Base-by-base conservation (phyloP, 2,329 filamentous ascomycete species). In the Drechslerella coelobrocha region DNA sequence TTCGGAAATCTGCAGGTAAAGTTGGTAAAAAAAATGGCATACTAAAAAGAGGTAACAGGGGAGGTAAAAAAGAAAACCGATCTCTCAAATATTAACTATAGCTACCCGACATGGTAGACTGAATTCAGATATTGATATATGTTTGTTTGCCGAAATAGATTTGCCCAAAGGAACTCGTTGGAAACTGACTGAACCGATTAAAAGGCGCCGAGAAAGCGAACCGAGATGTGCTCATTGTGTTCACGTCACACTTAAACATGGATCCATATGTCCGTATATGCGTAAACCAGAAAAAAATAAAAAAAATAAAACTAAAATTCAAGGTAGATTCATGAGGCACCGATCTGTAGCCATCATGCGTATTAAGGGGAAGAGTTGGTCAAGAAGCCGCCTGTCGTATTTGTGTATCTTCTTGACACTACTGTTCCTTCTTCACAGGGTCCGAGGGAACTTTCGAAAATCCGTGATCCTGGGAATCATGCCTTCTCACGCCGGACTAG, bases 401-500 rank as follows among this genome's bases (percentile, higher is more conserved):
- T 14, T 14, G 41, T n/a, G 12, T 51, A 39, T 41, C 50, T 61
- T 51, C 37, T 41, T 41, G 37, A 45, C 47, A 29, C 56, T 47
- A 52, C 37, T 59, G 59, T 47, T 69, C 65, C 57, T 69, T 69
- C 62, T 69, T 69, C 34, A 69, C 59, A 52, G 54, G 52, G 52
- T 69, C 65, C 65, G 65, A 57, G 45, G 63, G 43, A 24, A 57
- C 56, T 62, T 69, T 69, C 57, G 57, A 57, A 59, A 62, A 69
- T 62, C 65, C 65, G 57, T 69, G 65, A 69, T 69, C 65, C 65
- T 69, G 65, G 65, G 65, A 69, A 69, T 69, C 61, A 69, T 69
- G 65, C 65, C 65, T 69, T 69, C 65, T 69, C 65, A 69, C 65
- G 65, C 65, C 65, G 65, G 65, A 69, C 65, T 69, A 69, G 53